Evolutionary conservation across 371 early-diverging fungal species (phyloP).

Genomic region (Circinella umbellata): DNA sequence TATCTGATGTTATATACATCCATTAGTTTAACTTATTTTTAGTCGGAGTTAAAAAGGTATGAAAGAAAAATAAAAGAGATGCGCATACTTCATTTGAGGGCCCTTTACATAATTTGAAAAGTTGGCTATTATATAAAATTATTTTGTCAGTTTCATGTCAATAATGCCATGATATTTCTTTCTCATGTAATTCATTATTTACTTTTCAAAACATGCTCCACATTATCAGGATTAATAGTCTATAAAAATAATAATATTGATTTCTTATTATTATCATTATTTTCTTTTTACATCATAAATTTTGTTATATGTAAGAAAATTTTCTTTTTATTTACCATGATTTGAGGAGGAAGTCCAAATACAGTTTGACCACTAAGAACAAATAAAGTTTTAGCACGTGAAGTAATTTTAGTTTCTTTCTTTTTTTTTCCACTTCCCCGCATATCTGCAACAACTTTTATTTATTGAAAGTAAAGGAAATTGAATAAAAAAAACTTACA

Average conservation of each 20-base stretch:
- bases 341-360: slow-evolving; percentile 34
- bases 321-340: slow-evolving; percentile 10
- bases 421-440: not conserved
- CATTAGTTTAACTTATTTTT: not conserved
- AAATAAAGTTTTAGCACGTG: slow-evolving; percentile 8
- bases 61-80: not conserved
- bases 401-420: not conserved
- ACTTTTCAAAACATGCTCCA: slow-evolving; percentile 46
- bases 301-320: no score
- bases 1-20: slow-evolving; percentile 2
- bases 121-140: slow-evolving; percentile 30
- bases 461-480: no score
- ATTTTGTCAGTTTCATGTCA: no score
- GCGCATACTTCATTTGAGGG: slow-evolving; percentile 24
- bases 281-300: no score
- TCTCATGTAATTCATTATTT: not conserved
- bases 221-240: slow-evolving; percentile 49
- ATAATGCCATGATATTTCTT: no score
- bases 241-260: no score
- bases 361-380: slow-evolving; percentile 23
- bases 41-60: not conserved
- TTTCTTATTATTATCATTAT: no score
- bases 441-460: no score
- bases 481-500: slow-evolving; percentile 21
- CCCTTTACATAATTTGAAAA: slow-evolving; percentile 69